Base-by-base conservation (phyloP, 768 basidiomycete species). In the Clavaria fumosa region DNA sequence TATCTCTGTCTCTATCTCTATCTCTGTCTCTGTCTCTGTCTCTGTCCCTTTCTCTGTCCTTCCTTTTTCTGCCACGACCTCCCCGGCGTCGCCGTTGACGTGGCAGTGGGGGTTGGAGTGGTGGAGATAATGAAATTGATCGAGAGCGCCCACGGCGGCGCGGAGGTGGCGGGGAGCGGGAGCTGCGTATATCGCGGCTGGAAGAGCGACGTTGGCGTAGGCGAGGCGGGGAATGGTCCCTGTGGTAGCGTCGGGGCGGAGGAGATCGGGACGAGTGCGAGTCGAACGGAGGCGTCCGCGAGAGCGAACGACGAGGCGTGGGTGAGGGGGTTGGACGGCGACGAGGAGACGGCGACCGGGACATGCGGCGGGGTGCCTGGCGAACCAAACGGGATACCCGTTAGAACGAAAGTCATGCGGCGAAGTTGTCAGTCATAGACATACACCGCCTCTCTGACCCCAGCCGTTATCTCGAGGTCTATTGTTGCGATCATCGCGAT, bases 371-470 rank as follows among this genome's bases (percentile, higher is more conserved):
- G 9, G 26, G 26, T n/a, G n/a, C n/a, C 26, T 9, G 26, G 26
- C 9, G 26, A 40, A 19, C 30, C n/a, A 37, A 20, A 54, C 37
- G 24, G 35, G 34, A 32, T 9, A 30, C 35, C 27, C n/a, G 23
- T 23, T 15, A 40, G 23, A 12, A 20, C 15, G 15, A 33, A 41
- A 36, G 27, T 43, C 53, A 22, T 45, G 51, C 51, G 41, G 60
- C 49, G 43, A 58, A 61, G 21, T 51, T 50, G 6, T 55, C 53
- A 6, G 59, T 54, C 30, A 28, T 28, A 57, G 52, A 27, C 50
- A 52, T 22, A 70, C 75, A 36, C 78, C 70, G 17, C 77, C 76
- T 47, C 80, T 62, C 7, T 53, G 59, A 37, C 80, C 75, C 78
- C 81, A 81, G 1, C 79, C 79, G n/a, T 56, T 54, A 52, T 78